Percentiles rank a stretch among this genome's conserved stretches.
These are phyloP conservation scores for Aplosporella prunicola DNA, from an alignment of 2,329 filamentous ascomycete species.

Conservation along the genomic window DNA sequence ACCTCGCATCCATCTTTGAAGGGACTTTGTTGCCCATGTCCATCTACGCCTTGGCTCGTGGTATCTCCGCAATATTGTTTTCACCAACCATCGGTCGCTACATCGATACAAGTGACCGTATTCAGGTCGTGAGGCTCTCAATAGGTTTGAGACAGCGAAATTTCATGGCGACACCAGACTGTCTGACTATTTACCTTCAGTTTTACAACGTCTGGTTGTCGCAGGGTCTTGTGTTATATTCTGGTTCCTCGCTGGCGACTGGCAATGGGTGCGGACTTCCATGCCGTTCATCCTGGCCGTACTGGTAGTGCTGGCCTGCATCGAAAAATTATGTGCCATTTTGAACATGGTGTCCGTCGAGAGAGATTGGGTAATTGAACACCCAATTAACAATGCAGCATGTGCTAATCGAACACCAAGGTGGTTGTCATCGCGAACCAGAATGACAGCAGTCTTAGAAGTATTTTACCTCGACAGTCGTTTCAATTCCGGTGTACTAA, in stretches of 20 bases:
- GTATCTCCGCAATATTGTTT: not conserved
- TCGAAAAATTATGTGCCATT: constrained; percentile 56
- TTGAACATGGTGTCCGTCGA: constrained; percentile 62
- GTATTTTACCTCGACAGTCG: no score
- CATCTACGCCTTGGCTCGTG: constrained; percentile 45
- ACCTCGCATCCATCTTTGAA: constrained; percentile 37
- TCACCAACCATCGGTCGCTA: not conserved
- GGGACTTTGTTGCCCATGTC: constrained; percentile 56
- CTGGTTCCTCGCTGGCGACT: not conserved
- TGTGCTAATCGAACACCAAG: constrained; percentile 12
- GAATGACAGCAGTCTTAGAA: not conserved
- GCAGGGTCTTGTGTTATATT: not conserved
- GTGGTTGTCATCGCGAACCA: constrained; percentile 44
- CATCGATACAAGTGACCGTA: not conserved
- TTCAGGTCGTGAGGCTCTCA: constrained; percentile 12
- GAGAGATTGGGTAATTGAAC: constrained; percentile 58
- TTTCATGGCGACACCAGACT: no score
- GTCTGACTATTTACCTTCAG: not conserved
- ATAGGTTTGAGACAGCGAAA: not conserved
- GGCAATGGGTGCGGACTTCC: not conserved
- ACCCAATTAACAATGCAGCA: not conserved
- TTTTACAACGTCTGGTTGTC: not conserved
- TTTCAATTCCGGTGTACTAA: no score
- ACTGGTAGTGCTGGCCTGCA: constrained; percentile 49
- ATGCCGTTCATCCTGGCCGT: constrained; percentile 9